Percentiles rank a stretch among this genome's conserved stretches.
Conservation (phyloP, 768 basidiomycete genomes). For the Coprinopsis strossmayeri region DNA sequence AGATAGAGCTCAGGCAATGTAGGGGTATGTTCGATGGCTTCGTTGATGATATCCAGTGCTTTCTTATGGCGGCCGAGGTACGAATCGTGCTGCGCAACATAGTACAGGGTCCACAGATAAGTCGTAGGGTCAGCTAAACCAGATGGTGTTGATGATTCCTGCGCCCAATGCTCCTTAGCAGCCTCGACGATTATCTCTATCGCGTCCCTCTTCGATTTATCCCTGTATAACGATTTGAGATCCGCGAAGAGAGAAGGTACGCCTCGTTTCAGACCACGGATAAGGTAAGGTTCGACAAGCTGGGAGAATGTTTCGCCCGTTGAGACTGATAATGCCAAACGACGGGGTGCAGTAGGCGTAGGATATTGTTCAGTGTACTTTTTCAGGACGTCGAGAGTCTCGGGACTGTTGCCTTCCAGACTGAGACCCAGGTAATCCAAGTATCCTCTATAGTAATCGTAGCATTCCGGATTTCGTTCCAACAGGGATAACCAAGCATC, state of each 20-base stretch:
- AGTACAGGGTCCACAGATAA: conserved; percentile 94
- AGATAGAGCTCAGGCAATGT: conserved; percentile 88
- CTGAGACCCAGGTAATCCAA: conserved; percentile 59
- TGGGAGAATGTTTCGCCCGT: conserved; percentile 62
- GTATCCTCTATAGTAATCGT: conserved; percentile 74
- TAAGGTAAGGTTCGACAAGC: conserved; percentile 61
- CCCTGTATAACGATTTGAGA: conserved; percentile 75
- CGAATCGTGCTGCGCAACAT: conserved; percentile 86
- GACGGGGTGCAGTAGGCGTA: conserved; percentile 60
- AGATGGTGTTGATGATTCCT: conserved; percentile 16
- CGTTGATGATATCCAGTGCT: conserved; percentile 57
- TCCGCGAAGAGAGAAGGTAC: conserved; percentile 92
- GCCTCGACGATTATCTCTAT: conserved; percentile 69
- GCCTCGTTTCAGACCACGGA: conserved; percentile 68
- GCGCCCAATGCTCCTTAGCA: conserved; percentile 30
- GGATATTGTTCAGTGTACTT: conserved; percentile 60
- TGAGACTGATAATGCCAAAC: conserved; percentile 67
- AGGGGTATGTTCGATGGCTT: conserved; percentile 79
- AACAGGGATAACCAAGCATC: conserved; percentile 77
- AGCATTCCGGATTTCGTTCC: conserved; percentile 78
- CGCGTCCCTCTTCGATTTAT: conserved; percentile 53
- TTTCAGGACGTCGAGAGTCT: conserved; percentile 51
- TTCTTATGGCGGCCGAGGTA: conserved; percentile 44
- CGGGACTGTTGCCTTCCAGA: conserved; percentile 46
- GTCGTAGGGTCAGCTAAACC: conserved; percentile 67